Conservation (phyloP, 176 grass and related monocot genomes). For the Cenchrus purpureus region DNA sequence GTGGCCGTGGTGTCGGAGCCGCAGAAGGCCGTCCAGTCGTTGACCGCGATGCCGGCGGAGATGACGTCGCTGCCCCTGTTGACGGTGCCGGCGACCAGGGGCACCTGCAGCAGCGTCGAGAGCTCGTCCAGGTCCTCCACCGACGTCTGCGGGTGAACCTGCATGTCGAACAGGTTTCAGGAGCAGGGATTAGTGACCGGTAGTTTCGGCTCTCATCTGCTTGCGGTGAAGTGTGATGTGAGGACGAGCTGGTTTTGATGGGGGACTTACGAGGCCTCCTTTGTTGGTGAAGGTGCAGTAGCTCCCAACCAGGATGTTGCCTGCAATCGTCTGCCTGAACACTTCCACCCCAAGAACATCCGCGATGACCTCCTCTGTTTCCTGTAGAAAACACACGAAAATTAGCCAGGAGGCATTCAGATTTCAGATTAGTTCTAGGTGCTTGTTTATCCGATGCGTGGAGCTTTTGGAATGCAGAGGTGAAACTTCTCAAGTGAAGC, state of each 20-base stretch:
- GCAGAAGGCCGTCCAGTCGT: constrained; percentile 89
- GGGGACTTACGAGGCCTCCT: constrained; percentile 71
- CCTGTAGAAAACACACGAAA: constrained; percentile 37
- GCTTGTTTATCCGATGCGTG: neutral
- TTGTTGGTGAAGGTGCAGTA: constrained; percentile 80
- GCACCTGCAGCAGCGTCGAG: constrained; percentile 90
- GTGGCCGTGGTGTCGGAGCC: constrained; percentile 83
- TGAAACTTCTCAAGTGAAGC: neutral
- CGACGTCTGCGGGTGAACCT: constrained; percentile 88
- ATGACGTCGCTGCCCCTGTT: constrained; percentile 82
- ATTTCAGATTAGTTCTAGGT: neutral
- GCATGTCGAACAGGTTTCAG: neutral
- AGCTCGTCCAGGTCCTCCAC: constrained; percentile 94
- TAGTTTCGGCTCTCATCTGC: neutral
- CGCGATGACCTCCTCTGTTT: constrained; percentile 84
- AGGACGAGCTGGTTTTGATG: neutral
- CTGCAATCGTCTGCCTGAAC: constrained; percentile 82
- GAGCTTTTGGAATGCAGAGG: neutral
- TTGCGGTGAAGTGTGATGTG: neutral
- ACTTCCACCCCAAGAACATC: constrained; percentile 85
- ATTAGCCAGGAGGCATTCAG: neutral
- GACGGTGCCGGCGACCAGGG: constrained; percentile 73
- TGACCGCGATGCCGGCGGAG: constrained; percentile 71
- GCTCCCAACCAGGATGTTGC: constrained; percentile 89
- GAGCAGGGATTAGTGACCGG: neutral